Conservation (phyloP, 805 yeast species). For the Kodamaea lidongshanica region DNA sequence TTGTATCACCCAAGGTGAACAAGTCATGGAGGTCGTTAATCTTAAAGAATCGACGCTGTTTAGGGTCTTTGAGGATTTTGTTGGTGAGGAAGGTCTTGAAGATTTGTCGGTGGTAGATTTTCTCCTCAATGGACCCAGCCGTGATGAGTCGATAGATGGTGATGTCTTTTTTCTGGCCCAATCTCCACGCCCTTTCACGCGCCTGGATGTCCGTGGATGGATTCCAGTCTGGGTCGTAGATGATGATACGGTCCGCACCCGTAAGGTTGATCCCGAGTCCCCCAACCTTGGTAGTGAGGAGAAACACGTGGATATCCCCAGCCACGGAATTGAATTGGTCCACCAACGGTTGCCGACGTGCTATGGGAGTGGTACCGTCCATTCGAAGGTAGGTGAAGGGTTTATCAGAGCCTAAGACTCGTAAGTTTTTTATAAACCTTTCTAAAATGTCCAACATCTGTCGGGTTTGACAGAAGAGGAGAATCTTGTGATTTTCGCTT, state of each 20-base stretch:
- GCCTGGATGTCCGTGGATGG: conserved; percentile 98
- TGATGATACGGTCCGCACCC: conserved; percentile 91
- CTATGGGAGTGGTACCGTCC: conserved; percentile 92
- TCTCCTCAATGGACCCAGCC: conserved; percentile 94
- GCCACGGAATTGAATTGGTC: conserved; percentile 69
- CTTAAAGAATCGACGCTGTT: conserved; percentile 88
- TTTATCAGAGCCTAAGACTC: conserved; percentile 16
- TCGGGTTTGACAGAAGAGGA: conserved; percentile 86
- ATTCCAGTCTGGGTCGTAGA: conserved; percentile 97
- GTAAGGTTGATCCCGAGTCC: conserved; percentile 92
- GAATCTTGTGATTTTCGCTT: conserved; percentile 65
- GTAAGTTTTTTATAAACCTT: conserved; percentile 45
- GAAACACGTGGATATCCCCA: conserved; percentile 50
- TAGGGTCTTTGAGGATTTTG: conserved; percentile 91
- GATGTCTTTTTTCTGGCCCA: conserved; percentile 91
- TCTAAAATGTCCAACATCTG: conserved; percentile 92
- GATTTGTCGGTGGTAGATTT: conserved; percentile 93
- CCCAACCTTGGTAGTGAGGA: conserved; percentile 91
- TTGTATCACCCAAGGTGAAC: conserved; percentile 75
- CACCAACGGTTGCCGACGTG: conserved; percentile 68
- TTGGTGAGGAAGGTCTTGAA: conserved; percentile 92
- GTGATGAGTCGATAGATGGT: conserved; percentile 87
- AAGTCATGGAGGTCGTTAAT: conserved; percentile 87
- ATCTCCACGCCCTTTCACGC: conserved; percentile 93
- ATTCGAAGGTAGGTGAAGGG: conserved; percentile 60